Evolutionary conservation across 2,329 filamentous ascomycete genomes (phyloP).

Genomic region (Calycina herbarum): DNA sequence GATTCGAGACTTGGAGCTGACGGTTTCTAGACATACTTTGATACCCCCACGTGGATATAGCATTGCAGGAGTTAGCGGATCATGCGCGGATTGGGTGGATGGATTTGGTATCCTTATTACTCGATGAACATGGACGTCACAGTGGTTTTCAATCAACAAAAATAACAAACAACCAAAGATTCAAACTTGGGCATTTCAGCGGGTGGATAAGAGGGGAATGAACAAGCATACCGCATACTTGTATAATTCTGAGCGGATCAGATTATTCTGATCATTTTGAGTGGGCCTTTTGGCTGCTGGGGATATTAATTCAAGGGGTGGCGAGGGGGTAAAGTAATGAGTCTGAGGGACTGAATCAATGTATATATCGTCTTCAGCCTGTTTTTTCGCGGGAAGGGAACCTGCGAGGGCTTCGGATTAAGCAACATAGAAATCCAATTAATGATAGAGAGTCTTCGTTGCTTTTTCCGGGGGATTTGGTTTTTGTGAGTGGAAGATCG

Average conservation of each 20-base stretch:
- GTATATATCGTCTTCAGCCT: neutral
- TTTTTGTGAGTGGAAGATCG: too few relatives aligned
- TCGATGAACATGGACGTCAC: constrained; percentile 46
- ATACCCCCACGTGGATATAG: constrained; percentile 87
- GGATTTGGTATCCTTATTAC: constrained; percentile 81
- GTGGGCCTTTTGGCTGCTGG: neutral
- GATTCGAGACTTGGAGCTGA: constrained; percentile 27
- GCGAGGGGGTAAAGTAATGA: neutral
- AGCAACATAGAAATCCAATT: neutral
- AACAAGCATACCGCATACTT: neutral
- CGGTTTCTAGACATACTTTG: constrained; percentile 68
- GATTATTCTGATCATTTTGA: neutral
- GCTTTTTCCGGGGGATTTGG: neutral
- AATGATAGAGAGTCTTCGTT: neutral
- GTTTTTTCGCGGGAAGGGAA: neutral
- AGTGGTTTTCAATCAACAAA: neutral
- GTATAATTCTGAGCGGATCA: neutral
- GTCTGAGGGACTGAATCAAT: neutral
- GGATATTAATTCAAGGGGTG: neutral
- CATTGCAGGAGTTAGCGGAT: constrained; percentile 84
- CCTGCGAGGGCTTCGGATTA: constrained; percentile 2
- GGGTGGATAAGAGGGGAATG: neutral
- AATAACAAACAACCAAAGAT: neutral
- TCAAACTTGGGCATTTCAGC: constrained; percentile 1
- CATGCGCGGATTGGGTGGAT: constrained; percentile 78